Percentiles rank a stretch among this genome's conserved stretches.
These are phyloP conservation scores for Cucumis melo DNA, from an alignment of 306 rosid genomes.

Conservation along the genomic window DNA sequence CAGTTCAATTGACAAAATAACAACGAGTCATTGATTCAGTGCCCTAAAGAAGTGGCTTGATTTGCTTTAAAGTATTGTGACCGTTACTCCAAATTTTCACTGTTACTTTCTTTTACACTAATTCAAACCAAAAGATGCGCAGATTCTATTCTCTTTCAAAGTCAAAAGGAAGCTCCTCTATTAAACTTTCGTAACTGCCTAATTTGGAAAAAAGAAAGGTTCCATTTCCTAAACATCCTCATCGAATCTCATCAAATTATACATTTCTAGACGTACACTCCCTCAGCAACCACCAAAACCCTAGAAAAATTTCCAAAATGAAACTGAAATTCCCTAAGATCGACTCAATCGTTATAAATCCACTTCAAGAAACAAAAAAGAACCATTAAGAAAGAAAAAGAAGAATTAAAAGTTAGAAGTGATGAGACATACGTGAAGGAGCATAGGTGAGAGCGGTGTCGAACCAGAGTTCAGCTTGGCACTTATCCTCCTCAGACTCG, in stretches of 20 bases:
- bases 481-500: conserved; percentile 41
- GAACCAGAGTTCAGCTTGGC: conserved; percentile 80
- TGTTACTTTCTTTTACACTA: neutral
- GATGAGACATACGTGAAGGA: conserved; percentile 69
- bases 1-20: neutral
- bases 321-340: neutral
- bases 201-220: neutral
- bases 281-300: neutral
- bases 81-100: neutral
- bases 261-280: neutral
- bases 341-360: neutral
- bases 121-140: neutral
- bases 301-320: neutral
- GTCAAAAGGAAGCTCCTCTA: neutral
- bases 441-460: conserved; percentile 61
- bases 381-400: neutral
- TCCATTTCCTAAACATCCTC: neutral
- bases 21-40: neutral
- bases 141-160: neutral
- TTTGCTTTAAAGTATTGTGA: neutral
- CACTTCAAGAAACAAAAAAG: neutral
- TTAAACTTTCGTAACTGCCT: neutral
- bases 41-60: neutral
- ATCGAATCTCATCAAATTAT: neutral
- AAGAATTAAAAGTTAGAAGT: neutral